These are phyloP conservation scores for Cladosporium sp. DNA, from an alignment of 2,329 filamentous ascomycete genomes.

Conservation along the genomic window DNA sequence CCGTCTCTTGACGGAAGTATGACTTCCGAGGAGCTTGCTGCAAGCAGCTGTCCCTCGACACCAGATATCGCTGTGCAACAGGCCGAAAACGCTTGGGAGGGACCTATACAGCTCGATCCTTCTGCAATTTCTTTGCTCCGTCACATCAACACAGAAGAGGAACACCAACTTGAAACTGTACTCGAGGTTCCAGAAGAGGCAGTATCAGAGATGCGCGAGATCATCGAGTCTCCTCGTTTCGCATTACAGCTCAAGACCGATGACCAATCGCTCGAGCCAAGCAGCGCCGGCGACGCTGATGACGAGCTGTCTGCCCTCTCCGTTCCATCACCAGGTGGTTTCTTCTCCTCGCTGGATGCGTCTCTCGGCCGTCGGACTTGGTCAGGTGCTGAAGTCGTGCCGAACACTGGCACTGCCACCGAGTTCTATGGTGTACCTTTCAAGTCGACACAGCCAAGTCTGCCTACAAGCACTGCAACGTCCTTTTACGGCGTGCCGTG, in stretches of 20 bases:
- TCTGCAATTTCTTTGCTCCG: slow-evolving; percentile 77
- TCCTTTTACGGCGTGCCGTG: slow-evolving; percentile 86
- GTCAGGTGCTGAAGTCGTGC: slow-evolving; percentile 59
- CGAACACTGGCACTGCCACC: slow-evolving; percentile 86
- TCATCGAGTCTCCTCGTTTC: slow-evolving; percentile 48
- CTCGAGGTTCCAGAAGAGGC: slow-evolving; percentile 47
- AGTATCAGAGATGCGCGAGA: slow-evolving; percentile 55
- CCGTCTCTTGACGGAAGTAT: slow-evolving; percentile 88
- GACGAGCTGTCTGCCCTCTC: slow-evolving; percentile 66
- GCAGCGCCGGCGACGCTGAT: slow-evolving; percentile 52
- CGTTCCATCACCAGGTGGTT: slow-evolving; percentile 85
- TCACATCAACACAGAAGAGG: slow-evolving; percentile 57
- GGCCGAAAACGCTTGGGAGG: slow-evolving; percentile 61
- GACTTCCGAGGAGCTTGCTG: slow-evolving; percentile 80
- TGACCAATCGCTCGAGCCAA: slow-evolving; percentile 19
- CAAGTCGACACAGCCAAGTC: slow-evolving; percentile 43
- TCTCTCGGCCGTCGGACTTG: slow-evolving; percentile 71
- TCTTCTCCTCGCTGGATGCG: slow-evolving; percentile 80
- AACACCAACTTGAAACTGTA: slow-evolving; percentile 30
- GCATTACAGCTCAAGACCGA: slow-evolving; percentile 32
- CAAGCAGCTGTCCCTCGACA: slow-evolving; percentile 78
- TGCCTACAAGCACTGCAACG: slow-evolving; percentile 84
- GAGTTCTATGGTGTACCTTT: slow-evolving; percentile 86
- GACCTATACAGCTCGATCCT: slow-evolving; percentile 61
- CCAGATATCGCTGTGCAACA: slow-evolving; percentile 60